A percentile compares a stretch with the other conserved stretches of the same genome.
These are phyloP conservation scores for Nidula microcarpa DNA, from an alignment of 768 basidiomycete species.

Conservation along the genomic window DNA sequence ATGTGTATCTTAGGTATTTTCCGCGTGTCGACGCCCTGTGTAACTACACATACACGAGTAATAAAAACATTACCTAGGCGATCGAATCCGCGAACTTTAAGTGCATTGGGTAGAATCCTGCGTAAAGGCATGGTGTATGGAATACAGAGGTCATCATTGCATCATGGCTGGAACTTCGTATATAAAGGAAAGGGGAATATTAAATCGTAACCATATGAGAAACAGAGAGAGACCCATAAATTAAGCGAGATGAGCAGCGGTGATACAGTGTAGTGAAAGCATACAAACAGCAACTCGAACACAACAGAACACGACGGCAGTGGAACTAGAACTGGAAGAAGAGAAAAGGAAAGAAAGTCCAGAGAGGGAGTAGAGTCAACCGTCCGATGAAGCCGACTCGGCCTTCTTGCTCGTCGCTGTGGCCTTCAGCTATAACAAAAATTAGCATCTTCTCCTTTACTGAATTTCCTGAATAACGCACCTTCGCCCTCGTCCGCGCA, in stretches of 20 bases:
- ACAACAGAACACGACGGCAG: neutral
- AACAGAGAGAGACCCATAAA: too few species aligned
- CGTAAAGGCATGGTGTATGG: too few species aligned
- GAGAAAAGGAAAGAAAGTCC: neutral
- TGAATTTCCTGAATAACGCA: neutral
- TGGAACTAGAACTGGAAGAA: neutral
- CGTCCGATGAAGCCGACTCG: neutral
- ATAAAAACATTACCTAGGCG: too few species aligned
- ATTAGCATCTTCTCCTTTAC: neutral
- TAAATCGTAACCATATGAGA: too few species aligned
- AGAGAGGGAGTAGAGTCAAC: neutral
- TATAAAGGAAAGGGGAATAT: too few species aligned
- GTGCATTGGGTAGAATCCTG: too few species aligned
- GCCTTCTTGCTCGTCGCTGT: slow-evolving; percentile 4
- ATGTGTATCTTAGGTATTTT: too few species aligned
- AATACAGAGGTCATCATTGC: too few species aligned
- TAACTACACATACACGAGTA: too few species aligned
- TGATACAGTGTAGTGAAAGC: neutral
- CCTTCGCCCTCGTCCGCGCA: slow-evolving; percentile 5
- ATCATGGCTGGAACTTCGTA: too few species aligned
- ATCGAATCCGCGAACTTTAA: too few species aligned
- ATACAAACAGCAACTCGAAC: neutral
- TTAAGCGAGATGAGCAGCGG: neutral
- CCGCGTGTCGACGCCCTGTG: too few species aligned
- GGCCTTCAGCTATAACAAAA: slow-evolving; percentile 4